phyloP scores from a whole-genome alignment of 78 protist genomes.

The Chrysochromulina tobinii region DNA sequence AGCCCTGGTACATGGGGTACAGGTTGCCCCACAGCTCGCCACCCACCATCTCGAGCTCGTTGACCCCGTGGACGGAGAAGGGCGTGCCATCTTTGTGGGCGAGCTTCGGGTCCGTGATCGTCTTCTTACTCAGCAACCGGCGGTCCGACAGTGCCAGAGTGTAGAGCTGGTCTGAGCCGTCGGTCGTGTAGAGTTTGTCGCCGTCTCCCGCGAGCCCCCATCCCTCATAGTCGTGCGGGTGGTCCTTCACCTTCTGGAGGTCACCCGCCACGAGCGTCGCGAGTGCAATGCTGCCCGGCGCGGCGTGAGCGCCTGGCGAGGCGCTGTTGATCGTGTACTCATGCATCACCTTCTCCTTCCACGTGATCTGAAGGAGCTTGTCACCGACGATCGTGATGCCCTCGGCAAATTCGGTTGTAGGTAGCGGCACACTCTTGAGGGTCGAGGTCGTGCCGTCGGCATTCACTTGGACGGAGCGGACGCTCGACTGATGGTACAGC shows the following conservation, averaged over 20 bases:
- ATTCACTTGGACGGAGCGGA: neutral
- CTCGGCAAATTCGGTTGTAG: neutral
- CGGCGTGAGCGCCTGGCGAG: neutral
- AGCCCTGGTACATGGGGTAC: constrained; percentile 7
- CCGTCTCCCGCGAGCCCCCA: too few relatives aligned
- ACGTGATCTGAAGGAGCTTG: neutral
- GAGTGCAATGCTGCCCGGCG: too few relatives aligned
- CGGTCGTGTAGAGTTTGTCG: neutral
- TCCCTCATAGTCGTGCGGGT: neutral
- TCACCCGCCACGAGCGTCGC: neutral
- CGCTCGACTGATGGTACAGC: neutral
- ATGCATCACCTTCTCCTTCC: neutral
- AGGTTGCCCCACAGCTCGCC: constrained; percentile 21
- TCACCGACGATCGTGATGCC: neutral
- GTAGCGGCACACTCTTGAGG: neutral
- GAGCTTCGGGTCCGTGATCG: neutral
- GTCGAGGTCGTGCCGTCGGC: neutral
- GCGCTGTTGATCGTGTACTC: neutral
- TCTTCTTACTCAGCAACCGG: too few relatives aligned
- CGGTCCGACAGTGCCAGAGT: too few relatives aligned
- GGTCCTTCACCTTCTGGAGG: neutral
- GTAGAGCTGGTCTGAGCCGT: neutral
- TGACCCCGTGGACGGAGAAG: neutral
- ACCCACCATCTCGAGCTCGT: neutral
- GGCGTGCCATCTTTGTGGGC: neutral